phyloP scores from a whole-genome alignment of 2,329 filamentous ascomycete species.

The Claviceps humidiphila region DNA sequence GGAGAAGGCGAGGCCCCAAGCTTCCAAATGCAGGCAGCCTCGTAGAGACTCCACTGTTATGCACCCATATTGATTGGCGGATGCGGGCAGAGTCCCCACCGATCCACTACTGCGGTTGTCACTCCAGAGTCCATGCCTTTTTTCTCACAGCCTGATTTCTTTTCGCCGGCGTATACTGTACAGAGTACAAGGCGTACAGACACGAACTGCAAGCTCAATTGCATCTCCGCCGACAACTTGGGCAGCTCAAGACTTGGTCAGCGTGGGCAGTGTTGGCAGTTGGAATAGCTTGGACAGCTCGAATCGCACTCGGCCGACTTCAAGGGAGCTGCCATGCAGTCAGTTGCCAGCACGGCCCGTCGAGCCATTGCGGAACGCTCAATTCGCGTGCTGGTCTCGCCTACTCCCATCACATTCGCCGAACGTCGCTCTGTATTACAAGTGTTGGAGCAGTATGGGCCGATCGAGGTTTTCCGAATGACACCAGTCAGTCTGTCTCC shows the following conservation, averaged over 20 bases:
- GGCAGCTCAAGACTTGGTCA: too few relatives aligned
- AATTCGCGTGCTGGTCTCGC: conserved; percentile 39
- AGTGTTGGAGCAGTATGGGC: conserved; percentile 34
- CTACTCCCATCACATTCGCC: conserved; percentile 35
- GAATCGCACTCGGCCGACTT: background rate
- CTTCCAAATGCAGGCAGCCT: background rate
- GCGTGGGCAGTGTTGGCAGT: too few relatives aligned
- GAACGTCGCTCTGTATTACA: conserved; percentile 43
- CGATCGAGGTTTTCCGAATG: conserved; percentile 38
- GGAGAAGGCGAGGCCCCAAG: background rate
- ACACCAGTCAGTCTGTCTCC: conserved; percentile 7
- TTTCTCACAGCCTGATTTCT: background rate
- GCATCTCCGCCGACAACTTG: too few relatives aligned
- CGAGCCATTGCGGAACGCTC: conserved; percentile 18
- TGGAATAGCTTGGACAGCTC: too few relatives aligned
- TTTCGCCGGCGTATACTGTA: too few relatives aligned
- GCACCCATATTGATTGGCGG: background rate
- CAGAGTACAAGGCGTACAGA: too few relatives aligned
- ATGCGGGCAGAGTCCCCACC: background rate
- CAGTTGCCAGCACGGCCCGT: conserved; percentile 4
- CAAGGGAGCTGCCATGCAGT: conserved; percentile 5
- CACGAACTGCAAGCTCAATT: too few relatives aligned
- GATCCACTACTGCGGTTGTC: background rate
- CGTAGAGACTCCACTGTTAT: background rate
- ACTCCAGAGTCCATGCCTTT: background rate